These are phyloP conservation scores for Amauroascus verrucosus DNA, from an alignment of 2,329 filamentous ascomycete genomes.

Conservation along the genomic window DNA sequence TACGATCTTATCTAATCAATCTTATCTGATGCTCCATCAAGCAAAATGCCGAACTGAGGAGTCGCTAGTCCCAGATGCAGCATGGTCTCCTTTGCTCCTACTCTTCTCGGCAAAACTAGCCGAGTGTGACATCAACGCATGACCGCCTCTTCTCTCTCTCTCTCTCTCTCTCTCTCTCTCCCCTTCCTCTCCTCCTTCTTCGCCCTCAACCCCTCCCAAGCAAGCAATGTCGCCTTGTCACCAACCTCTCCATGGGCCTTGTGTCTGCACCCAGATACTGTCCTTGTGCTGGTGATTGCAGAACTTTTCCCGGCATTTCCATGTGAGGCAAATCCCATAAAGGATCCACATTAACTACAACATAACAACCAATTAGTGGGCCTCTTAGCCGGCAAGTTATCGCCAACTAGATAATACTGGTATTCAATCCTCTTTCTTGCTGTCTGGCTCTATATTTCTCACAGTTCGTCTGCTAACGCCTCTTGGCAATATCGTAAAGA, in stretches of 20 bases:
- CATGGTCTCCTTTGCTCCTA: not conserved
- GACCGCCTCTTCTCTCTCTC: not conserved
- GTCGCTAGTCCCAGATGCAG: no score
- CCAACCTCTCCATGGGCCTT: not conserved
- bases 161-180: not conserved
- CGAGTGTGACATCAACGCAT: not conserved
- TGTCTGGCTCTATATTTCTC: no score
- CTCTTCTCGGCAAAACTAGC: not conserved
- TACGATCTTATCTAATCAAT: slow-evolving; percentile 8
- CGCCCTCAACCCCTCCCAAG: not conserved
- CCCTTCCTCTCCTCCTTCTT: not conserved
- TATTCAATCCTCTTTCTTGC: not conserved
- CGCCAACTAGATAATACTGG: no score
- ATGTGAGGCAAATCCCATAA: not conserved
- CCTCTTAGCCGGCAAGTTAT: no score
- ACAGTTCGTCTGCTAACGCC: not conserved
- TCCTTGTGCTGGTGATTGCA: not conserved
- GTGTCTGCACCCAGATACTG: no score
- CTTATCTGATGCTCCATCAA: slow-evolving; percentile 3
- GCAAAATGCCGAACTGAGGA: not conserved
- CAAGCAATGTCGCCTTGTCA: not conserved
- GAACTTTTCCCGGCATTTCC: not conserved
- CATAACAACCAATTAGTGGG: no score
- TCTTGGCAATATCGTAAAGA: not conserved
- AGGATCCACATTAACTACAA: not conserved